phyloP scores from a whole-genome alignment of 2,329 filamentous ascomycete genomes.

The Cryphonectria naterciae region DNA sequence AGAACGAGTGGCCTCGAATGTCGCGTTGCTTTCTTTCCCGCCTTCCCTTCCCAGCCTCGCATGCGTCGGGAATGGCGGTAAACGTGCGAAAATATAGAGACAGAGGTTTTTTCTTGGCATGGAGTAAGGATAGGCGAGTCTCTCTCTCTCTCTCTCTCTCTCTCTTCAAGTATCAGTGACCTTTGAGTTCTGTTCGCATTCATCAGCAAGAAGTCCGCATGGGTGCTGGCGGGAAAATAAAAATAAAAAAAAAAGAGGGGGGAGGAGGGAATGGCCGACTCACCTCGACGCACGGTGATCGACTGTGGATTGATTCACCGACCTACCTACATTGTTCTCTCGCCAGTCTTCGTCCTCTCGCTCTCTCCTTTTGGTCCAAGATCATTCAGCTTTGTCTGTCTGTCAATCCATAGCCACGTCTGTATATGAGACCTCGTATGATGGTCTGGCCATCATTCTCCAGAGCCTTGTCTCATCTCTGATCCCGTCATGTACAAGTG shows the following conservation, averaged over 20 bases:
- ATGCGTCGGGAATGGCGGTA: background rate
- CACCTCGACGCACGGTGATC: background rate
- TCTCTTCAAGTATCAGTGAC: background rate
- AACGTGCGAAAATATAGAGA: background rate
- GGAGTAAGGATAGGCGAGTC: background rate
- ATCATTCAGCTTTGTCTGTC: no score
- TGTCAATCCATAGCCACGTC: background rate
- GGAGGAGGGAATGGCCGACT: no score
- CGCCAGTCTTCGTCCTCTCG: background rate
- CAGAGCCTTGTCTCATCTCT: no score
- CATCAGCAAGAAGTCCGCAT: background rate
- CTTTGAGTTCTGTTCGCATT: background rate
- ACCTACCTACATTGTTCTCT: background rate
- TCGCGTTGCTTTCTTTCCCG: background rate
- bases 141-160: no score
- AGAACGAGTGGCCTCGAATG: background rate
- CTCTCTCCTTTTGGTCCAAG: no score
- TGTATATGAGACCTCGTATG: background rate
- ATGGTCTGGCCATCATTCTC: background rate
- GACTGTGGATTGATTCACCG: background rate
- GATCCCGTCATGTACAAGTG: no score
- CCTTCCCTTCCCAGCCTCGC: background rate
- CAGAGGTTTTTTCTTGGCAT: background rate
- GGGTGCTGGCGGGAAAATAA: no score
- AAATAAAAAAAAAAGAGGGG: background rate